Conservation (phyloP, 352 stramenopile species). For the Stramenopiles sp. region DNA sequence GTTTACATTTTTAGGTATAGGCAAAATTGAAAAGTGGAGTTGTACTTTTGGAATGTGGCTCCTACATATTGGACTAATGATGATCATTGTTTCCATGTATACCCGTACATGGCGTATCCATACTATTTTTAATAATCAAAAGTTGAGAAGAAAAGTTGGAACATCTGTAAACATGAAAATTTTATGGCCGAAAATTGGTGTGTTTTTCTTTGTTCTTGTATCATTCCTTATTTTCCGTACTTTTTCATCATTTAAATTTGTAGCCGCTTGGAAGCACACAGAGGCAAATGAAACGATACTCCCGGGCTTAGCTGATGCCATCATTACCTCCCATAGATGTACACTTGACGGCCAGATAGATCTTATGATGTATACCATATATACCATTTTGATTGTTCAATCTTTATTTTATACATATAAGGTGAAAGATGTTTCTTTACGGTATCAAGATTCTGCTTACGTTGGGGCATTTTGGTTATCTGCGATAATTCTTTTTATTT, state of each 20-base stretch:
- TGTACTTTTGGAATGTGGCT: background rate
- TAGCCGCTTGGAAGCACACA: background rate
- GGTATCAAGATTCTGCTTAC: background rate
- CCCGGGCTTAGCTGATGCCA: background rate
- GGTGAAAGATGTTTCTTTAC: background rate
- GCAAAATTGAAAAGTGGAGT: background rate
- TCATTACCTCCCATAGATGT: background rate
- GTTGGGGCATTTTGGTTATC: background rate
- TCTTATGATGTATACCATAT: background rate
- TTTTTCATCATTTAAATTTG: background rate
- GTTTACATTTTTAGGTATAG: background rate
- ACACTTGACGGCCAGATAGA: background rate
- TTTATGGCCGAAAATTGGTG: background rate
- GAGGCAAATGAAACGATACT: background rate
- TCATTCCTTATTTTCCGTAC: background rate
- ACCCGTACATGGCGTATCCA: background rate
- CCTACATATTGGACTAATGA: background rate
- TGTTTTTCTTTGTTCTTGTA: background rate
- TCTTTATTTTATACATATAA: background rate
- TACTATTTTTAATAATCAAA: background rate
- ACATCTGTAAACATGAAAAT: background rate
- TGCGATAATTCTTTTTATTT: background rate
- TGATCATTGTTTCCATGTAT: background rate
- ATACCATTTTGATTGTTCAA: background rate
- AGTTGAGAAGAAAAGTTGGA: background rate